These are phyloP conservation scores for Knoxdaviesia capensis DNA, from an alignment of 2,329 filamentous ascomycete genomes.

Conservation along the genomic window DNA sequence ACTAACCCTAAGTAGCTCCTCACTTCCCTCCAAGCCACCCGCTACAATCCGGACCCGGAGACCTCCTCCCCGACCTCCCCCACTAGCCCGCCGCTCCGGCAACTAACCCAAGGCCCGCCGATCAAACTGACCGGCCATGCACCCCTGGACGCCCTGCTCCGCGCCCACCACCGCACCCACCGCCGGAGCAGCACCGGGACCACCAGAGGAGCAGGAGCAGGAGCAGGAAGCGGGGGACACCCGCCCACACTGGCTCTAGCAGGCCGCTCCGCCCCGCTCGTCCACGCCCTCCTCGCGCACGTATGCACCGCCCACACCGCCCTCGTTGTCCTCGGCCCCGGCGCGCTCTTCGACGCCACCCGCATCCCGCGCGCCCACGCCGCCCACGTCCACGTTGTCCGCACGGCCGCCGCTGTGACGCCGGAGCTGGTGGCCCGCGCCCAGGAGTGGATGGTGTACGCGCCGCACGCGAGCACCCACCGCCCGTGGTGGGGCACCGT, in stretches of 20 bases:
- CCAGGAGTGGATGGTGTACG: conserved; percentile 30
- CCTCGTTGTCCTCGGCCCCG: conserved; percentile 33
- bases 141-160: no score
- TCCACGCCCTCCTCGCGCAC: conserved; percentile 33
- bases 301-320: conserved; percentile 27
- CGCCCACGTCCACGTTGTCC: conserved; percentile 29
- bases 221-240: conserved; percentile 5
- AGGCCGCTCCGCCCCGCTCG: conserved; percentile 30
- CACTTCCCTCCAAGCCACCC: no score
- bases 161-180: no score
- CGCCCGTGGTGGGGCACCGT: conserved; percentile 39
- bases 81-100: no score
- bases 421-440: conserved; percentile 18
- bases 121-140: no score
- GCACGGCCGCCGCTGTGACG: conserved; percentile 10
- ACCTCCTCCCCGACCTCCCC: no score
- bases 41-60: no score
- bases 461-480: conserved; percentile 17
- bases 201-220: neutral
- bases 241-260: conserved; percentile 22
- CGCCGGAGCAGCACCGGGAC: no score
- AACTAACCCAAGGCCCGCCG: no score
- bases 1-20: neutral
- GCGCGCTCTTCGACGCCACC: conserved; percentile 32
- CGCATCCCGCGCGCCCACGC: conserved; percentile 21